These are phyloP conservation scores for Saturnispora serradocipensis DNA, from an alignment of 805 yeast genomes.

Conservation along the genomic window DNA sequence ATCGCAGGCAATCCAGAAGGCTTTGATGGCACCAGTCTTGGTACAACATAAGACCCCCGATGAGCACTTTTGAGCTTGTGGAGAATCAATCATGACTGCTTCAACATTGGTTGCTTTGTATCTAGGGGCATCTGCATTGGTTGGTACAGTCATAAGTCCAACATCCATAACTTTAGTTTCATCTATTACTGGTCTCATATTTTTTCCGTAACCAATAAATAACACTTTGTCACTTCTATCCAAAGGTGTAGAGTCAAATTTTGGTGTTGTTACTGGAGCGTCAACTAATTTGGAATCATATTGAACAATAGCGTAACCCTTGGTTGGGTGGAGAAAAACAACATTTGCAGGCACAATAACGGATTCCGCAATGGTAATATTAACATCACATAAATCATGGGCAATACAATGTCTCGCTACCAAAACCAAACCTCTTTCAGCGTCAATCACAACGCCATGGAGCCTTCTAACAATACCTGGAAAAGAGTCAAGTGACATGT, in stretches of 20 bases:
- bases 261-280: conserved; percentile 66
- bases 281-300: conserved; percentile 69
- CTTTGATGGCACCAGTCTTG: conserved; percentile 68
- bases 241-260: conserved; percentile 45
- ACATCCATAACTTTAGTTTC: conserved; percentile 73
- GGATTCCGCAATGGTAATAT: conserved; percentile 78
- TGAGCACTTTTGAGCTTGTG: conserved; percentile 56
- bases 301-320: conserved; percentile 73
- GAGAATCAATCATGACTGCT: conserved; percentile 65
- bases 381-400: conserved; percentile 70
- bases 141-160: conserved; percentile 63
- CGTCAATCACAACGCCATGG: conserved; percentile 76
- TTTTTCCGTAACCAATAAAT: conserved; percentile 76
- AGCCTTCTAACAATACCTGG: conserved; percentile 53
- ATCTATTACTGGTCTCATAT: conserved; percentile 59
- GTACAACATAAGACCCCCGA: conserved; percentile 69
- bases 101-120: conserved; percentile 82
- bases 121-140: conserved; percentile 60
- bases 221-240: conserved; percentile 65
- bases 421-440: conserved; percentile 67
- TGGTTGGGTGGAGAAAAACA: conserved; percentile 77
- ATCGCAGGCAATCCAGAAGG: conserved; percentile 75
- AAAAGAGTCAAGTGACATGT: conserved; percentile 69
- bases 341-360: conserved; percentile 73
- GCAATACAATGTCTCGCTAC: conserved; percentile 75